A percentile compares a stretch with the other conserved stretches of the same genome.
Evolutionary conservation across 2,329 filamentous ascomycete genomes (phyloP).

Genomic region (Cytospora schulzeri): DNA sequence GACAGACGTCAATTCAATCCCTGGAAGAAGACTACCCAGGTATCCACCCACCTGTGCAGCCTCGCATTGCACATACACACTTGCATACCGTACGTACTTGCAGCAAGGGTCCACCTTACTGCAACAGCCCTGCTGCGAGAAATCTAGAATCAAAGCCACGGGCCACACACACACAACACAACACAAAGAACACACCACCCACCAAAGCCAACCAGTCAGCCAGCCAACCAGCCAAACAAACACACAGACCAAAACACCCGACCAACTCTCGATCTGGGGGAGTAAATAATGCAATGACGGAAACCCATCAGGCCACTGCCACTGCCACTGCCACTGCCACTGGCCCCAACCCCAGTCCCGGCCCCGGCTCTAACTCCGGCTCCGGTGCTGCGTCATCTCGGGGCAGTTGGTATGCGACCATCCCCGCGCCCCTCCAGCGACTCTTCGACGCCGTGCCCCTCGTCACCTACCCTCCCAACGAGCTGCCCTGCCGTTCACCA

Average conservation of each 20-base stretch:
- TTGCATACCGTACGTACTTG: neutral
- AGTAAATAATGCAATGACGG: conserved; percentile 27
- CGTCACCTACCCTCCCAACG: conserved; percentile 71
- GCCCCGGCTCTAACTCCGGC: neutral
- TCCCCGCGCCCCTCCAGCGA: conserved; percentile 75
- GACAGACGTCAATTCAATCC: too few relatives aligned
- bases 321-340: too few relatives aligned
- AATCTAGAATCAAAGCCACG: neutral
- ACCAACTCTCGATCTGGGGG: neutral
- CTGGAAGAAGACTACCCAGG: too few relatives aligned
- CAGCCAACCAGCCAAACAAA: too few relatives aligned
- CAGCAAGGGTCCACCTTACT: neutral
- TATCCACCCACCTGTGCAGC: neutral
- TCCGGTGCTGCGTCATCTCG: conserved; percentile 28
- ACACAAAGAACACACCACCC: too few relatives aligned
- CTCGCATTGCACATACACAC: neutral
- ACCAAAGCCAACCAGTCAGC: too few relatives aligned
- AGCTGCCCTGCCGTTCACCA: conserved; percentile 66
- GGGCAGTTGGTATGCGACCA: conserved; percentile 48
- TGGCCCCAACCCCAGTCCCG: too few relatives aligned
- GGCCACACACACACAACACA: neutral
- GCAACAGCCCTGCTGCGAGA: neutral
- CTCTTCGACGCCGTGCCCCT: conserved; percentile 88
- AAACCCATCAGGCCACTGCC: conserved; percentile 12
- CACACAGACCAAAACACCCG: neutral